Conservation (phyloP, 805 yeast genomes). For the Ogataea trehaloabstinens region DNA sequence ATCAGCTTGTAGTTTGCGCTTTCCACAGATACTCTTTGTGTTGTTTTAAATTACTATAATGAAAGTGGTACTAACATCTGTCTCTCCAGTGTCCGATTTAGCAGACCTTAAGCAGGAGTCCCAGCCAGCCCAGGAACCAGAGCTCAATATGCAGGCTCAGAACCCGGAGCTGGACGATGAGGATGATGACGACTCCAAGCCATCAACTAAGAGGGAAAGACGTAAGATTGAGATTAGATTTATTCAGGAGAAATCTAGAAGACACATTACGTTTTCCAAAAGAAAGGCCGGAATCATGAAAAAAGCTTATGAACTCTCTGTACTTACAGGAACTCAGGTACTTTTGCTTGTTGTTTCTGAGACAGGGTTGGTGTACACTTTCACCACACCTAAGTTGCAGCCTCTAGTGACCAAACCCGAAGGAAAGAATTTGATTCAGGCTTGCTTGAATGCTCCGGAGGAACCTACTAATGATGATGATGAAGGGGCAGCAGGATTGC, state of each 20-base stretch:
- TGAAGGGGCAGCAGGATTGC: conserved; percentile 26
- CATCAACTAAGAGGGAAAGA: conserved; percentile 54
- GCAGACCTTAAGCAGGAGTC: conserved; percentile 22
- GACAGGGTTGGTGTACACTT: conserved; percentile 97
- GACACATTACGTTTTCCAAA: conserved; percentile 96
- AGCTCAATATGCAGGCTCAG: conserved; percentile 22
- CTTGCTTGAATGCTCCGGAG: conserved; percentile 96
- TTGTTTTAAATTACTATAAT: no score
- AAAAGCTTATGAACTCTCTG: conserved; percentile 97
- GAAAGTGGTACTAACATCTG: conserved; percentile 14
- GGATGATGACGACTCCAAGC: conserved; percentile 48
- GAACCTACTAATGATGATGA: conserved; percentile 64
- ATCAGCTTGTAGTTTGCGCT: no score
- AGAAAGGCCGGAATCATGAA: conserved; percentile 99
- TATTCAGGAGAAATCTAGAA: conserved; percentile 94
- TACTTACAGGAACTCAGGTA: conserved; percentile 96
- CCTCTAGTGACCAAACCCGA: conserved; percentile 97
- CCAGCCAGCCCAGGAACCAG: conserved; percentile 22
- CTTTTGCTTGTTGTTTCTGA: conserved; percentile 91
- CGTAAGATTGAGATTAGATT: conserved; percentile 96
- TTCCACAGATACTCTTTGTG: no score
- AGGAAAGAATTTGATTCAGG: conserved; percentile 95
- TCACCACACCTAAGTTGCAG: conserved; percentile 98
- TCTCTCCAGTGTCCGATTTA: conserved; percentile 24
- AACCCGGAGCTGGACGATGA: conserved; percentile 43